phyloP scores from a whole-genome alignment of 441 rosid species.

The Corymbia citriodora region DNA sequence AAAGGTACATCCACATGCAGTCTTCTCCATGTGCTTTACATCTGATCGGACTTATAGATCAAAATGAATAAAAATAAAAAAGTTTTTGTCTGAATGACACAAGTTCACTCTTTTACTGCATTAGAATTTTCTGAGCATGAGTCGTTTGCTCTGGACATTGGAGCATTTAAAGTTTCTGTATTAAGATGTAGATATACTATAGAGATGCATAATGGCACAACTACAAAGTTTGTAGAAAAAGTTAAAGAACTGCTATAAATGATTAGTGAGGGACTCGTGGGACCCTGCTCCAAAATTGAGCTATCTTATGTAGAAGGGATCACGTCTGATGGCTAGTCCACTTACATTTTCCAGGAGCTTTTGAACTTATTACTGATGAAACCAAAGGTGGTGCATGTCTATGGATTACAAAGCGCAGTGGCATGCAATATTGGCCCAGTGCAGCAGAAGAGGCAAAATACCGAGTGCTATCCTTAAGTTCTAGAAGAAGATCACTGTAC shows the following conservation, averaged over 20 bases:
- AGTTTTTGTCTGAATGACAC: neutral
- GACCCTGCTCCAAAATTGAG: neutral
- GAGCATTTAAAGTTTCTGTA: neutral
- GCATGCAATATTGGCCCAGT: slow-evolving; percentile 94
- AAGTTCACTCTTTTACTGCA: neutral
- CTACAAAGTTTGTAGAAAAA: neutral
- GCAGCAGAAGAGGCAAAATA: slow-evolving; percentile 70
- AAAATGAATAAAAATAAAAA: neutral
- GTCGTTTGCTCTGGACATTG: neutral
- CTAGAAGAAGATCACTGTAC: slow-evolving; percentile 27
- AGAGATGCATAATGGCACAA: neutral
- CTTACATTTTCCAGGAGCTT: slow-evolving; percentile 49
- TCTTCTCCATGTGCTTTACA: neutral
- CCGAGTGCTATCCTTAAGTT: slow-evolving; percentile 34
- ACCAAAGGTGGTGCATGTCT: slow-evolving; percentile 86
- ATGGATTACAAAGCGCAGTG: slow-evolving; percentile 88
- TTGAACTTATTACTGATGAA: slow-evolving; percentile 80
- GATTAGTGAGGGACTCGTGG: neutral
- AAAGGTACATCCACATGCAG: slow-evolving; percentile 40
- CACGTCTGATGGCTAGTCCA: slow-evolving; percentile 1
- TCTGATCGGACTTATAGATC: neutral
- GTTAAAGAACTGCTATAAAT: neutral
- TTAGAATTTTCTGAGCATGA: neutral
- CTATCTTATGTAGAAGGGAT: neutral
- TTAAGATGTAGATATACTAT: neutral